Evolutionary conservation across 257 asterid genomes (phyloP), one percentile per base, ranked within the genome.

Genomic region (Salvia hispanica): DNA sequence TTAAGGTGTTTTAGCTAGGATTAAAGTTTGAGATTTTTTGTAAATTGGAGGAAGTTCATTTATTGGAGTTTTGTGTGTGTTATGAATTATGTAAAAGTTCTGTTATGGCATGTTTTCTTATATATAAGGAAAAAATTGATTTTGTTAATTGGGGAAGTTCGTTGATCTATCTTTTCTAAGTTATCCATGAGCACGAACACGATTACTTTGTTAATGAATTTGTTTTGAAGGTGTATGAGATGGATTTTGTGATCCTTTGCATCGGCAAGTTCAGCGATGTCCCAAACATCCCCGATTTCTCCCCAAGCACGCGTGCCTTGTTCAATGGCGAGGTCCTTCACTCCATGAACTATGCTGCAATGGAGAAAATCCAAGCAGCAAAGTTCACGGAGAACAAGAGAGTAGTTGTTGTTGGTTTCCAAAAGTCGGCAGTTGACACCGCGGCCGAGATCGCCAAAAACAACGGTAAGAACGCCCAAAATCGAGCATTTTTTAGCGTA

Each of bases 351-450:
- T 88, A 78, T 76, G 91, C 84, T 66, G 79, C 73, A 12, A 70
- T 88, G 88, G 83, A 72, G 64, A 80, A 73, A 36, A 47, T 45
- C 67, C 18, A 72, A 62, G 88, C 88, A 15, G 43, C 72, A 39
- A 76, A 78, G 2, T 74, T 80, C 16, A 67, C 80, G 51, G 14
- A 58, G 73, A 77, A 74, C 73, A 85, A 88, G 77, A 58, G 79
- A 44, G 88, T 83, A 44, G 88, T 83, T n/a, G 86, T 85, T 21
- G 81, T 85, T 70, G 95, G 88, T 7, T 83, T 76, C 70, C 86
- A 79, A 71, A 88, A 88, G 83, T 85, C 95, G 15, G 88, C 90
- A n/a, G 39, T 88, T 8, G 95, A 85, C 56, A 80, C 82, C 54
- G 89, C 90, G 6, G 71, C 84, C 4, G 73, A 85, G 73, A 73